phyloP scores from a whole-genome alignment of 208 protist species.

The Crithidia bombi region DNA sequence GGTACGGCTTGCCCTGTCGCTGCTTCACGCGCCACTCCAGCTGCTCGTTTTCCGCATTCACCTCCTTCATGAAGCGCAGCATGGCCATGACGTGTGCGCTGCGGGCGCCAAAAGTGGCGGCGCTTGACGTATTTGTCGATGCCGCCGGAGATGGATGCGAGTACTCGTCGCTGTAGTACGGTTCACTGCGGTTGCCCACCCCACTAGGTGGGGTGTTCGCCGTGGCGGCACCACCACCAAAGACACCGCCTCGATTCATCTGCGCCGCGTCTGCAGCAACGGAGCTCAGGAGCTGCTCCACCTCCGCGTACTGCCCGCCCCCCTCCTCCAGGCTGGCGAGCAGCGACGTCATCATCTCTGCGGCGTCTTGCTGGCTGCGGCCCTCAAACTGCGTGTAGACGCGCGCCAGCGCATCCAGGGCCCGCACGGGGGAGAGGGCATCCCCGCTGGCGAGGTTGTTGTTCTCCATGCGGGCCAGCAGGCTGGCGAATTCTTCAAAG shows the following conservation, averaged over 20 bases:
- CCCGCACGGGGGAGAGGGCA: constrained; percentile 50
- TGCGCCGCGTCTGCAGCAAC: constrained; percentile 44
- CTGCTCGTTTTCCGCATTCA: constrained; percentile 74
- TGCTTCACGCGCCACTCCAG: constrained; percentile 50
- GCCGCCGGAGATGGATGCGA: constrained; percentile 1
- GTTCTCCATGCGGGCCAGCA: constrained; percentile 73
- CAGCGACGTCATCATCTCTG: constrained; percentile 82
- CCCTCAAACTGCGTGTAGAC: constrained; percentile 84
- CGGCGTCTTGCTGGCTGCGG: constrained; percentile 85
- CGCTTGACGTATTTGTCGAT: background rate
- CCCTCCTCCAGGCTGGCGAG: constrained; percentile 80
- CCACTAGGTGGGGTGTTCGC: background rate
- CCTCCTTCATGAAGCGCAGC: constrained; percentile 61
- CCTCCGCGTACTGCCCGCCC: constrained; percentile 49
- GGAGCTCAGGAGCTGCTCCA: constrained; percentile 52
- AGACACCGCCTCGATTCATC: background rate
- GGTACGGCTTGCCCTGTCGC: constrained; percentile 39
- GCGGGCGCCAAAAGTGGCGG: constrained; percentile 16
- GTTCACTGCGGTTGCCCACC: constrained; percentile 5
- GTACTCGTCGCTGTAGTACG: constrained; percentile 17
- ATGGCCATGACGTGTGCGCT: constrained; percentile 43
- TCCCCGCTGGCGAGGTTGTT: constrained; percentile 15
- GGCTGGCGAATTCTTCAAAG: constrained; percentile 49
- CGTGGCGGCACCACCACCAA: too few relatives aligned
- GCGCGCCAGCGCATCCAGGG: constrained; percentile 58